phyloP scores from a whole-genome alignment of 1,139 yeast genomes.

The Candida sanyaensis region DNA sequence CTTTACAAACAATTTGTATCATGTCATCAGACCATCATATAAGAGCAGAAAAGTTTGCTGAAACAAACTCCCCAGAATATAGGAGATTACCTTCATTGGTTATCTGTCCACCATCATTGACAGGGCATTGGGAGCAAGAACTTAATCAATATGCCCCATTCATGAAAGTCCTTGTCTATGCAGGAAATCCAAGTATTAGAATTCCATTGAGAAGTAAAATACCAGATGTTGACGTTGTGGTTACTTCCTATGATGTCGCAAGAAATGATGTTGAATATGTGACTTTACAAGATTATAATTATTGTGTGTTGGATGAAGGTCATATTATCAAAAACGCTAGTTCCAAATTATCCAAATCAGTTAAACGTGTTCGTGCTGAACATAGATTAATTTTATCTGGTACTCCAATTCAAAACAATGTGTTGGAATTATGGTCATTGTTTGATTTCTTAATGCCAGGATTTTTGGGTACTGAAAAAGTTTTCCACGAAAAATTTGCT shows the following conservation, averaged over 20 bases:
- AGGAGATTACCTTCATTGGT: slow-evolving; percentile 81
- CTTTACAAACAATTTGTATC: slow-evolving; percentile 95
- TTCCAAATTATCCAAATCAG: slow-evolving; percentile 87
- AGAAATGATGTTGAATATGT: slow-evolving; percentile 82
- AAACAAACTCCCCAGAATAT: slow-evolving; percentile 65
- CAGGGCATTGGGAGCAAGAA: slow-evolving; percentile 99
- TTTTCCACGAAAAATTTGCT: slow-evolving; percentile 93
- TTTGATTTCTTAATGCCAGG: slow-evolving; percentile 99
- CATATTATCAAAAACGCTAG: slow-evolving; percentile 92
- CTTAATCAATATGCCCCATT: slow-evolving; percentile 88
- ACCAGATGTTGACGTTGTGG: slow-evolving; percentile 73
- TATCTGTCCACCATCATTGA: slow-evolving; percentile 94
- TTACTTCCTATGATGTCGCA: slow-evolving; percentile 95
- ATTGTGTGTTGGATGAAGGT: slow-evolving; percentile 97
- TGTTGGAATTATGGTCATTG: slow-evolving; percentile 93
- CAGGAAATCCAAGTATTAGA: slow-evolving; percentile 87
- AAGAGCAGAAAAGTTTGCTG: slow-evolving; percentile 67
- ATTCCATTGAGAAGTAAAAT: slow-evolving; percentile 55
- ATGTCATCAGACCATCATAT: slow-evolving; percentile 94
- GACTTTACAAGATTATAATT: slow-evolving; percentile 70
- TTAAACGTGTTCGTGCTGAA: slow-evolving; percentile 78
- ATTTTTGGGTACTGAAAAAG: slow-evolving; percentile 91
- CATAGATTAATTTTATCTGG: slow-evolving; percentile 92
- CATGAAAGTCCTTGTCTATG: slow-evolving; percentile 79
- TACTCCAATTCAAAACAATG: slow-evolving; percentile 97